Conservation (phyloP, 2,329 filamentous ascomycete genomes). For the Epicoccum nigrum region DNA sequence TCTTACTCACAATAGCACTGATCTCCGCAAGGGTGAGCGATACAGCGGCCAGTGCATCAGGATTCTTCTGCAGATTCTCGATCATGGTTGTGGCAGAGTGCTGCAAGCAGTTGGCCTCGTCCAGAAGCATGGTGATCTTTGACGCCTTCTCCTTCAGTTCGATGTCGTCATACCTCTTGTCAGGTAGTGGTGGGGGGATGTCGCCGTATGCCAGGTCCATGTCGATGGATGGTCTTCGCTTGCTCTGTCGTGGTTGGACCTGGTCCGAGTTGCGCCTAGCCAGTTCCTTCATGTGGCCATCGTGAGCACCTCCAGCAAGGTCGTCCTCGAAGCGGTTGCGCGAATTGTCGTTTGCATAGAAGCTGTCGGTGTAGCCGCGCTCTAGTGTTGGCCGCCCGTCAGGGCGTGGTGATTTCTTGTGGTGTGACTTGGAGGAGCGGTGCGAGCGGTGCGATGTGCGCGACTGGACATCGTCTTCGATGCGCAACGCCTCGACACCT, state of each 20-base stretch:
- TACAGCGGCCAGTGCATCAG: constrained; percentile 91
- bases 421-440: constrained; percentile 35
- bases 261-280: constrained; percentile 52
- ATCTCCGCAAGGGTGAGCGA: constrained; percentile 92
- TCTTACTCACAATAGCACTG: constrained; percentile 78
- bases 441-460: constrained; percentile 34
- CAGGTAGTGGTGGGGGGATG: constrained; percentile 71
- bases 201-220: constrained; percentile 93
- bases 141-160: constrained; percentile 72
- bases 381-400: constrained; percentile 46
- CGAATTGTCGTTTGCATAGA: constrained; percentile 47
- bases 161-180: constrained; percentile 57
- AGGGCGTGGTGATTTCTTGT: constrained; percentile 22
- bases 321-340: constrained; percentile 41
- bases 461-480: constrained; percentile 49
- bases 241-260: constrained; percentile 21
- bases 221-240: constrained; percentile 67
- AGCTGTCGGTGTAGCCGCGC: constrained; percentile 53
- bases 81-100: constrained; percentile 85
- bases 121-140: constrained; percentile 76
- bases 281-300: constrained; percentile 48
- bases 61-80: constrained; percentile 77
- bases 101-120: constrained; percentile 88
- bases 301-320: constrained; percentile 35
- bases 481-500: constrained; percentile 57